Conservation (phyloP, 805 yeast species). For the Candida schatavii region DNA sequence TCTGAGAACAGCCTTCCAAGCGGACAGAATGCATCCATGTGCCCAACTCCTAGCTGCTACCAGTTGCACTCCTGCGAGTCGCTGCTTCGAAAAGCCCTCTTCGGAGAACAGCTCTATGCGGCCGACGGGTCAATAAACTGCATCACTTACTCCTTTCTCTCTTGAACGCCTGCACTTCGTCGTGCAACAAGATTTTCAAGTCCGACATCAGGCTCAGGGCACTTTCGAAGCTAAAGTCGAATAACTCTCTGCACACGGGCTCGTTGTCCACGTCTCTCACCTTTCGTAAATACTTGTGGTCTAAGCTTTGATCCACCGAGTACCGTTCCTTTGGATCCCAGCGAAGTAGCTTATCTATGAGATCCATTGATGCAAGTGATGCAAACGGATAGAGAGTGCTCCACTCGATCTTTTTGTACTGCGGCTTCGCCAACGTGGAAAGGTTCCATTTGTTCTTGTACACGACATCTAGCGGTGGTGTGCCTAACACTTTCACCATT, state of each 20-base stretch:
- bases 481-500: constrained; percentile 68
- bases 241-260: constrained; percentile 45
- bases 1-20: too few relatives aligned
- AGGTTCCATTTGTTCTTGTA: constrained; percentile 26
- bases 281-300: constrained; percentile 51
- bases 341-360: constrained; percentile 53
- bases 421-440: constrained; percentile 32
- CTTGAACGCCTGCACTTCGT: constrained; percentile 54
- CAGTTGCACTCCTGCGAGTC: too few relatives aligned
- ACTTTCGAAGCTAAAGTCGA: constrained; percentile 69
- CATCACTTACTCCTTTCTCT: constrained; percentile 10
- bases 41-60: too few relatives aligned
- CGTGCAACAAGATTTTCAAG: constrained; percentile 46
- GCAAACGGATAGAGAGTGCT: constrained; percentile 61
- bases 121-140: too few relatives aligned
- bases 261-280: constrained; percentile 60
- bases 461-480: constrained; percentile 54
- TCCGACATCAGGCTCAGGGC: constrained; percentile 23
- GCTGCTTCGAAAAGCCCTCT: too few relatives aligned
- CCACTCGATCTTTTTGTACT: constrained; percentile 44
- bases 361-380: constrained; percentile 44
- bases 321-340: constrained; percentile 64
- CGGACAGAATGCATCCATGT: too few relatives aligned
- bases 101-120: too few relatives aligned
- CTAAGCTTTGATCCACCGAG: constrained; percentile 54